Base-by-base conservation (phyloP, 2,329 filamentous ascomycete genomes). In the Monilinia fructigena region DNA sequence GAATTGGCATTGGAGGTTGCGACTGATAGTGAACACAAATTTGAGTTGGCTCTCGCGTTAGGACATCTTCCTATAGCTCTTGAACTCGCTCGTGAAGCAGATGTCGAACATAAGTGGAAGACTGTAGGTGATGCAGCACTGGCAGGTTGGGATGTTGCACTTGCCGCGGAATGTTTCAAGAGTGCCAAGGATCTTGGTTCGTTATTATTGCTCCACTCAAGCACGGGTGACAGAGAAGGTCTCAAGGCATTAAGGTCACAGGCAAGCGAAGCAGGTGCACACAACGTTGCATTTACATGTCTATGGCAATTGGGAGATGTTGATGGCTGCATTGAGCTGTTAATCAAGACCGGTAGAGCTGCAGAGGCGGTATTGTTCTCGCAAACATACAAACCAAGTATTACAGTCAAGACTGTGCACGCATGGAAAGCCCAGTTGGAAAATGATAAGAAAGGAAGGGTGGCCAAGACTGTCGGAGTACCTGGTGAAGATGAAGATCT, bases 51-150 rank as follows among this genome's bases (percentile, higher is more conserved):
- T 0, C 83, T 99, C 42, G 85, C 87, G 3, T 83, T 99, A 54
- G 92, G 89, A 73, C 90, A 95, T 70, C 86, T 98, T 18, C 86
- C 93, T 52, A 91, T 94, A 74, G 94, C 94, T 0, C 84, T 97
- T 3, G 88, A 93, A 68, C 87, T 98, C 61, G 94, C 95, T 8
- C 85, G 88, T 52, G 84, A 90, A 77, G 90, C 92, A 14, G 90
- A 97, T 70, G 91, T 88, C 1, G 95, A 98, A 77, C 94, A 98
- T 80, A 97, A 97, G 80, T 99, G 95, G 95, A 98, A 98, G 84
- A 93, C 88, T 4, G 92, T 99, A 5, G 95, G 95, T 68, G 95
- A 99, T 73, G 91, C 93, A 1, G 95, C 95, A 1, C 85, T 99
- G 52, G 81, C 87, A 12, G 89, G 82, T 1, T 99, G 94, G 95